Conservation (phyloP, 371 early-diverging fungal genomes). For the Syncephalastrum contaminatum region DNA sequence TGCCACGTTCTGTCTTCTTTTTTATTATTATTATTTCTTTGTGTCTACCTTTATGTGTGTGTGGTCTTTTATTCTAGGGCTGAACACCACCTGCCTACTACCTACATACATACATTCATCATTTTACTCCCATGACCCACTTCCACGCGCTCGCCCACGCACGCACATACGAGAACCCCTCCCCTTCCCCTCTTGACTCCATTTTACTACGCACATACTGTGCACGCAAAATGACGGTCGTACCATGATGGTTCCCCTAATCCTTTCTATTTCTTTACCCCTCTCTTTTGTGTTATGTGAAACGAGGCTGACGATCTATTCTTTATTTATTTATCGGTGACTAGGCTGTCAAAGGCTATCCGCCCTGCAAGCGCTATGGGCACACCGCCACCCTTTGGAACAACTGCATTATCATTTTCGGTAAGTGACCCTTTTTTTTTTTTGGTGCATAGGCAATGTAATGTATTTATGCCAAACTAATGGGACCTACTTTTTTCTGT, state of each 20-base stretch:
- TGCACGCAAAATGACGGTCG: too few relatives aligned
- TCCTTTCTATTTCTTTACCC: slow-evolving; percentile 2
- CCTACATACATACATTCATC: too few relatives aligned
- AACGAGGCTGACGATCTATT: slow-evolving; percentile 13
- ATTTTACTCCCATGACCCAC: background rate
- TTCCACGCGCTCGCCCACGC: slow-evolving; percentile 8
- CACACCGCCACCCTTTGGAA: slow-evolving; percentile 62
- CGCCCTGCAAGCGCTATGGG: slow-evolving; percentile 62
- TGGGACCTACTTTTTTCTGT: background rate
- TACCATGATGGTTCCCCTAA: slow-evolving; percentile 1
- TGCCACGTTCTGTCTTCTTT: slow-evolving; percentile 1
- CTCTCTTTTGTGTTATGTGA: slow-evolving; percentile 1
- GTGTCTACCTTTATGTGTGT: too few relatives aligned
- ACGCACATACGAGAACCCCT: slow-evolving; percentile 7
- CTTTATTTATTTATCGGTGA: slow-evolving; percentile 5
- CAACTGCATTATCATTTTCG: slow-evolving; percentile 58
- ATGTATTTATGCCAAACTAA: background rate
- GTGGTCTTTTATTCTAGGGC: too few relatives aligned
- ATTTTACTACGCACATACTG: too few relatives aligned
- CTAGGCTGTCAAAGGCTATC: slow-evolving; percentile 46
- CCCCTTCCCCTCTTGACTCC: slow-evolving; percentile 3
- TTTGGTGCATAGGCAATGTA: background rate
- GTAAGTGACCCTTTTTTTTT: slow-evolving; percentile 22
- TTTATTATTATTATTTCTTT: slow-evolving; percentile 6
- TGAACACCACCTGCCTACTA: slow-evolving; percentile 2